Base-by-base conservation (phyloP, 192 early-diverging fungal genomes). In the Thoreauomyces humboldtii region DNA sequence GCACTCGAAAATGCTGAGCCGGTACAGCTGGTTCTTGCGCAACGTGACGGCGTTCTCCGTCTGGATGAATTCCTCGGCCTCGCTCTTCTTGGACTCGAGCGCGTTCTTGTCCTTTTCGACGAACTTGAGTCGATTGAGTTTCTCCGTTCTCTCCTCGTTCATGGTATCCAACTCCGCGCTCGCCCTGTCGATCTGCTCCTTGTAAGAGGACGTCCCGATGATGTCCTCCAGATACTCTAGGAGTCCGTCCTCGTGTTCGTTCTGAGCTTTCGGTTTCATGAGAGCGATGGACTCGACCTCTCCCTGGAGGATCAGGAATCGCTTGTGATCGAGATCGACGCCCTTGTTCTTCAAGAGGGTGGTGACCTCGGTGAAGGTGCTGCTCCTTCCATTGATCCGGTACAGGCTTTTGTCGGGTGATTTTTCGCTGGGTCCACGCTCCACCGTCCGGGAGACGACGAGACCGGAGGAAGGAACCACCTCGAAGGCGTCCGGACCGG, bases 151-250 rank as follows among this genome's bases (percentile, higher is more conserved):
- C 55, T 81, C 83, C 45, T 88, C 84, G 57, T 90, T 92, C 15
- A 95, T 67, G 29, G 70, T 72, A 44, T 99, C 97, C 0, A 98
- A 70, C 47, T 79, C 70, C 32, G 72, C 64, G 21, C 69, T 82
- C 4, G 88, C 80, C 21, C 87, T 79, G 60, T 92, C 90, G 64
- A 99, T 97, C 31, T 82, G 81, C 19, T 78, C 78, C 75, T 97
- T 96, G 70, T 94, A 97, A 48, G 74, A 73, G 0, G 89, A 85
- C 0, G 95, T 98, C 15, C 97, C 97, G 32, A 99, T 97, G 45
- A 99, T 98, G 71, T 99, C 97, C 72, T 99, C 97, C 29, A 99
- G 77, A 71, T 96, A 99, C 71, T 99, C 97, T 5, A 99, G 81
- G 38, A 99, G 73, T 1, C 95, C 96, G 58, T 98, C 96, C 53